Percentiles rank a stretch among this genome's conserved stretches.
Conservation (phyloP, 768 basidiomycete genomes). For the Galerina sulciceps region DNA sequence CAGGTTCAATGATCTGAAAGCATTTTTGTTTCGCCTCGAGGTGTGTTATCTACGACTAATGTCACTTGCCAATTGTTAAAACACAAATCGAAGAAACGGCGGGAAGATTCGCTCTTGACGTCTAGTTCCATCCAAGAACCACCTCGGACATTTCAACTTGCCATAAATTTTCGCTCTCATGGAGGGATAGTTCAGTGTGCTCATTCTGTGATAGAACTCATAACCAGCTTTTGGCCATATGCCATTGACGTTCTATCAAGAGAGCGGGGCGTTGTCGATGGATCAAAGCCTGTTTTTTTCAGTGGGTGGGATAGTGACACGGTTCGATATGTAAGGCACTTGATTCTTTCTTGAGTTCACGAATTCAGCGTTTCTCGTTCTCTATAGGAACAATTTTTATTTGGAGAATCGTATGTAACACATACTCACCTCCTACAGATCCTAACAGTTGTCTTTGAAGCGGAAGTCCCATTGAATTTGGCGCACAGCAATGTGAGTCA, state of each 20-base stretch:
- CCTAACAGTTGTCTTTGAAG: slow-evolving; percentile 27
- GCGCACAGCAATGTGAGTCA: slow-evolving; percentile 62
- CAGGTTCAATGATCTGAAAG: slow-evolving; percentile 71
- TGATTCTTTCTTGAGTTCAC: background rate
- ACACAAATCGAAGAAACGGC: slow-evolving; percentile 7
- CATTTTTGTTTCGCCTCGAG: slow-evolving; percentile 67
- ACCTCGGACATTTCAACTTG: slow-evolving; percentile 58
- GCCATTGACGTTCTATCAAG: slow-evolving; percentile 61
- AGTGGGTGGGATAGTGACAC: slow-evolving; percentile 48
- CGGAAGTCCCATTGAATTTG: slow-evolving; percentile 57
- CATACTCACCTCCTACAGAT: background rate
- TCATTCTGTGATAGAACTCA: slow-evolving; percentile 62
- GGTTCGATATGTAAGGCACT: slow-evolving; percentile 38
- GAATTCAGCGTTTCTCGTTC: background rate
- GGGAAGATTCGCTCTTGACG: background rate
- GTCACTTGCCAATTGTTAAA: background rate
- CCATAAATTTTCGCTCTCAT: slow-evolving; percentile 71
- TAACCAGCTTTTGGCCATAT: slow-evolving; percentile 65
- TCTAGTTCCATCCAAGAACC: slow-evolving; percentile 16
- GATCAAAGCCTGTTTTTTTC: slow-evolving; percentile 64
- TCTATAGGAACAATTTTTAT: slow-evolving; percentile 60
- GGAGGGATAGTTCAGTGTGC: slow-evolving; percentile 75
- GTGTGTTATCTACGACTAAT: slow-evolving; percentile 31
- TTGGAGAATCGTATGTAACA: slow-evolving; percentile 48
- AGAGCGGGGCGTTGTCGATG: slow-evolving; percentile 62